Evolutionary conservation across 805 yeast species (phyloP), one percentile per base, ranked within the genome.

Genomic region (Brettanomyces nanus): DNA sequence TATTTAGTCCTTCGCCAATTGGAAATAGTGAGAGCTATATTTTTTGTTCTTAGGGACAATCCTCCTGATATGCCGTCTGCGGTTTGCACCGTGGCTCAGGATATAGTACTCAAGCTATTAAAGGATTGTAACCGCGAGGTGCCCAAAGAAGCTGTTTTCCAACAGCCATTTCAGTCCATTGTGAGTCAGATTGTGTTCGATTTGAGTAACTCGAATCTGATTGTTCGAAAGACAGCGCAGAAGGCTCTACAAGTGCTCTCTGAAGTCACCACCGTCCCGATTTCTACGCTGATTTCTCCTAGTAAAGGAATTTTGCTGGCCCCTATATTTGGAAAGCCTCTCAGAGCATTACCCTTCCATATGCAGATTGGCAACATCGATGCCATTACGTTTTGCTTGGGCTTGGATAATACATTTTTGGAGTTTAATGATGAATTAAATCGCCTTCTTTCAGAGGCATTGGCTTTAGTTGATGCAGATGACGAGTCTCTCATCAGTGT

Each of bases 351-450:
- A 44, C 98, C 99, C 0, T 92, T 94, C 63, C 92, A 95, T 4
- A 92, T 90, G 95, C 98, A 94, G 62, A 92, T 92, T 40, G 98
- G 98, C 27, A 89, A 92, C 56, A 89, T 92, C 44, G 97, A 92
- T 59, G 97, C 97, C 1, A 85, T 92, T n/a, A 80, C 95, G 0
- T 94, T 80, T 58, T 90, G 97, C 53, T 63, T 92, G 41, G 77
- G 81, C 1, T 66, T 90, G 35, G 92, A 85, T 10, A 73, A 82
- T 45, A 71, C 95, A 0, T 87, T 90, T 48, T 63, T 90, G 46
- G 80, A 80, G 7, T 90, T 86, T 55, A 85, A 84, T 47, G 97
- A 92, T 39, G 97, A 94, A 53, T 62, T 92, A 42, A 83, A 80
- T 42, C 66, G 99, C 37, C 65, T 94, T 39, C 62, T 92, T 7